phyloP scores from a whole-genome alignment of 306 rosid species.

The Rubus parviflorus region DNA sequence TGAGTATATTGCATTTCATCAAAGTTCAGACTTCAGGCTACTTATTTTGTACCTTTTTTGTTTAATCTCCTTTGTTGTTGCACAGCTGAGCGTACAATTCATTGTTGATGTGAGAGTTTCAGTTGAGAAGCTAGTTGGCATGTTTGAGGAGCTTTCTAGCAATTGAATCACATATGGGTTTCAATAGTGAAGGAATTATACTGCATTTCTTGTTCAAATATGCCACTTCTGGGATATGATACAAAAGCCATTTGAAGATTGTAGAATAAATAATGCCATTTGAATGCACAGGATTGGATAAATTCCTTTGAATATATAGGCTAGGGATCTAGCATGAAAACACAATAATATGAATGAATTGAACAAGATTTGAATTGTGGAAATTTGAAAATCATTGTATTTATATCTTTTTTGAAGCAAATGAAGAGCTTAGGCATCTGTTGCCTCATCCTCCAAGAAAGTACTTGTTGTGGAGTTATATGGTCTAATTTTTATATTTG shows the following conservation, averaged over 20 bases:
- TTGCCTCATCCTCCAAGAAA: not conserved
- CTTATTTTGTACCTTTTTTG: not conserved
- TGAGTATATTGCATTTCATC: not conserved
- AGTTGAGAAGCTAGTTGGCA: not conserved
- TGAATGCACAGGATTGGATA: not conserved
- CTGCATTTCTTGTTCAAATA: too few species aligned
- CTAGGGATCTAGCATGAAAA: slow-evolving; percentile 6
- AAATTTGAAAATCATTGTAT: not conserved
- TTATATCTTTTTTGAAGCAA: not conserved
- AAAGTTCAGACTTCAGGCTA: not conserved
- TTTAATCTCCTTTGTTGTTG: not conserved
- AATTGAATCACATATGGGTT: too few species aligned
- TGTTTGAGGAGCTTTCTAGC: too few species aligned
- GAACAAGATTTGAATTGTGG: not conserved
- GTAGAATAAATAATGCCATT: not conserved
- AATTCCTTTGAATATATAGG: not conserved
- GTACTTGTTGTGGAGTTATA: not conserved
- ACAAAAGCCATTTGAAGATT: not conserved
- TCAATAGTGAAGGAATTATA: too few species aligned
- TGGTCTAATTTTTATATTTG: not conserved
- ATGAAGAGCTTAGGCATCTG: not conserved
- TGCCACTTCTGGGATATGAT: too few species aligned
- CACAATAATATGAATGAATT: not conserved
- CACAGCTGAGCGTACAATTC: not conserved
- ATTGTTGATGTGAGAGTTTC: not conserved